Base-by-base conservation (phyloP, 352 stramenopile species). In the Globisporangium recalcitrans region DNA sequence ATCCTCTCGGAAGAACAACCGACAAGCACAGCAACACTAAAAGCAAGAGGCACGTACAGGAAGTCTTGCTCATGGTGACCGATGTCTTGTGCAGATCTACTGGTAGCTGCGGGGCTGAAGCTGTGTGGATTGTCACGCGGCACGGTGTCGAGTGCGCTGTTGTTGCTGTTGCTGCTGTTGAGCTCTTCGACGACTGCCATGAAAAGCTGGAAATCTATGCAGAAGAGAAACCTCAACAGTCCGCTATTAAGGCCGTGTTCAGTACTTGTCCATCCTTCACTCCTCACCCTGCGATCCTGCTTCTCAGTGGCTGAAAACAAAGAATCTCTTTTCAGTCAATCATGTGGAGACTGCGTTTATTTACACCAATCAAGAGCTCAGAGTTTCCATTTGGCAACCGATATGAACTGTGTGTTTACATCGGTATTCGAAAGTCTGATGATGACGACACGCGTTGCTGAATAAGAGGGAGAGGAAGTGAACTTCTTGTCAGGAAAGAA, bases 51-150 rank as follows among this genome's bases (percentile, higher is more conserved):
- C 26, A 49, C 71, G 58, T 73, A 84, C 75, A 80, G 21, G 70
- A 69, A 7, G 65, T 68, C 54, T 78, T 82, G 58, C 60, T 54
- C 73, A 82, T 84, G 40, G 48, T 44, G 22, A 13, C 4, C 19
- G 49, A 56, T 19, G 27, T 26, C 27, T 40, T 10, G 49, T 40
- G 49, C 26, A 3, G 3, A 13, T 40, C 16, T 56, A 19, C 3
- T 27, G 31, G 22, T 26, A 24, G 36, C 21, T 7, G 31, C 31
- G n/a, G 5, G 38, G 40, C 36, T 24, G 24, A 14, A 11, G 11
- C 49, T 63, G 34, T 8, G 26, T 13, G 21, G 24, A 24, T 36
- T 56, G 27, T 27, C 26, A 24, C 19, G 19, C 19, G 22, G 16
- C 38, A 46, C 38, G 16, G 16, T 21, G 38, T 46, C 6, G 38